These are phyloP conservation scores for Aspergillus floridensis DNA, from an alignment of 2,329 filamentous ascomycete genomes.

Conservation along the genomic window DNA sequence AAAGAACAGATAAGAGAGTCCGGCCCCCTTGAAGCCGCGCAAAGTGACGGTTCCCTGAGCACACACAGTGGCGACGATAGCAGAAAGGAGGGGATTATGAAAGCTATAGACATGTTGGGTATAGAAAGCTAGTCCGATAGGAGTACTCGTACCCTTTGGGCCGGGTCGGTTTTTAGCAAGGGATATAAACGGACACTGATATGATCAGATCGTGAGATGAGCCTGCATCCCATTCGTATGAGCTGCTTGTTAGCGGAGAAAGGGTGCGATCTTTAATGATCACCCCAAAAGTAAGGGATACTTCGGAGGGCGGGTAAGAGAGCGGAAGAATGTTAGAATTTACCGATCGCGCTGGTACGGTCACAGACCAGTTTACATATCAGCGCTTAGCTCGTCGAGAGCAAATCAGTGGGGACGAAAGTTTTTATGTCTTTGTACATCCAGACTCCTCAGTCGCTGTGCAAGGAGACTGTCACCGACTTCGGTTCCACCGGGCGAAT, in stretches of 20 bases:
- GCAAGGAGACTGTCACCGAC: conserved; percentile 67
- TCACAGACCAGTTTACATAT: not conserved
- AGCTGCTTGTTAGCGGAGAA: conserved; percentile 2
- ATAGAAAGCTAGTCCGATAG: conserved; percentile 2
- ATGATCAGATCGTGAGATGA: conserved; percentile 4
- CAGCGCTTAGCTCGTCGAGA: not conserved
- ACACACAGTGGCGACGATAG: not conserved
- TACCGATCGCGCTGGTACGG: not conserved
- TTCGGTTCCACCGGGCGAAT: conserved; percentile 50
- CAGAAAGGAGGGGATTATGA: not conserved
- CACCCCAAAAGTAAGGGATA: not conserved
- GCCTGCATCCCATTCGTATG: conserved; percentile 11
- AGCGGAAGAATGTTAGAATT: not conserved
- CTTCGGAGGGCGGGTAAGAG: not conserved
- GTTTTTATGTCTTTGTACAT: conserved; percentile 41
- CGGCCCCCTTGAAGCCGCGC: not conserved
- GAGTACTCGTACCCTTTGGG: conserved; percentile 2
- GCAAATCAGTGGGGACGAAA: not conserved
- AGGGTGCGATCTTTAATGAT: not conserved
- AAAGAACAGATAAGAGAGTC: not conserved
- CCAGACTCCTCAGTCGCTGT: conserved; percentile 63
- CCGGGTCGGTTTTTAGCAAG: not conserved
- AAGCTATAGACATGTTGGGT: not conserved
- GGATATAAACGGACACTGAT: not conserved
- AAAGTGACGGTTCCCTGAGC: not conserved